phyloP scores from a whole-genome alignment of 345 rosid species.

The Mercurialis annua region DNA sequence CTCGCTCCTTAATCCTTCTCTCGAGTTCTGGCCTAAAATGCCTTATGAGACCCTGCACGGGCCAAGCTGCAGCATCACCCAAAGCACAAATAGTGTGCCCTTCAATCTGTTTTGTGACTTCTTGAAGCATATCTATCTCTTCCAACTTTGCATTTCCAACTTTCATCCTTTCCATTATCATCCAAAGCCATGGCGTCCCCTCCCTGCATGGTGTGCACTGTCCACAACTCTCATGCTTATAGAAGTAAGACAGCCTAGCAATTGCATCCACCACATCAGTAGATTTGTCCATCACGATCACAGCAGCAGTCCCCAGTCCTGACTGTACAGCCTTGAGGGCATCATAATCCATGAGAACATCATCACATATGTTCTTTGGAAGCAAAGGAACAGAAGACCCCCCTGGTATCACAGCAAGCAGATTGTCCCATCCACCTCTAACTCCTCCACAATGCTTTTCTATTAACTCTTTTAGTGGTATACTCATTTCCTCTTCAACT shows the following conservation, averaged over 20 bases:
- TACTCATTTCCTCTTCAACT: slow-evolving; percentile 96
- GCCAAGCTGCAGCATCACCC: slow-evolving; percentile 99
- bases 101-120: slow-evolving; percentile 95
- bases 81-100: slow-evolving; percentile 98
- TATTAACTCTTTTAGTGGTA: slow-evolving; percentile 82
- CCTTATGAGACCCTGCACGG: slow-evolving; percentile 92
- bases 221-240: slow-evolving; percentile 98
- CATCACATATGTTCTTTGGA: slow-evolving; percentile 81
- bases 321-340: slow-evolving; percentile 96
- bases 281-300: slow-evolving; percentile 97
- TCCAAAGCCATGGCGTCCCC: slow-evolving; percentile 99
- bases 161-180: slow-evolving; percentile 97
- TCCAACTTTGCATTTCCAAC: slow-evolving; percentile 94
- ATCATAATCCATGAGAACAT: slow-evolving; percentile 94
- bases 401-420: slow-evolving; percentile 91
- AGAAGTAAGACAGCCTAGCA: slow-evolving; percentile 93
- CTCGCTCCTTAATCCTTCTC: slow-evolving; percentile 87
- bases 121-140: slow-evolving; percentile 98
- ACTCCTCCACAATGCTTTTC: slow-evolving; percentile 97
- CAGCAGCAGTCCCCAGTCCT: slow-evolving; percentile 94
- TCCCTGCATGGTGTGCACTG: slow-evolving; percentile 99
- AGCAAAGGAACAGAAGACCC: slow-evolving; percentile 92
- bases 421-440: slow-evolving; percentile 97
- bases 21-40: slow-evolving; percentile 99
- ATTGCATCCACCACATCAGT: slow-evolving; percentile 98